Conservation (phyloP, 2,329 filamentous ascomycete species). For the Colletotrichum eremochloae region DNA sequence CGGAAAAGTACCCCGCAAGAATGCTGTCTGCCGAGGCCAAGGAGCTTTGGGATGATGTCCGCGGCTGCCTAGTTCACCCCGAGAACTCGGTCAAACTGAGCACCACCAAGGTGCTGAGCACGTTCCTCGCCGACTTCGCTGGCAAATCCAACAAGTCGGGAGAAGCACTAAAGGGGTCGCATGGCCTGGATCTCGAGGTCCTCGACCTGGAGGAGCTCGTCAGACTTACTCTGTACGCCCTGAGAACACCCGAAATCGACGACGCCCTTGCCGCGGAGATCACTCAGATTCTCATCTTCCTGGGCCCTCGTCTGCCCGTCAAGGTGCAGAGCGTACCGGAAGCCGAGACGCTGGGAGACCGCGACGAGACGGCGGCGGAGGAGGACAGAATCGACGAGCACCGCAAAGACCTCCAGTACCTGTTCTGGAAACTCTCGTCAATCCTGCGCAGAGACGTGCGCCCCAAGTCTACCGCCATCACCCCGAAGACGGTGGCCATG, state of each 20-base stretch:
- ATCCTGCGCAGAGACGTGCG: slow-evolving; percentile 82
- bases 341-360: slow-evolving; percentile 60
- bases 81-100: slow-evolving; percentile 82
- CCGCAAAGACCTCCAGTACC: slow-evolving; percentile 70
- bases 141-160: slow-evolving; percentile 66
- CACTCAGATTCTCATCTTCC: slow-evolving; percentile 85
- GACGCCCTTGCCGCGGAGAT: slow-evolving; percentile 84
- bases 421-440: slow-evolving; percentile 83
- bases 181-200: slow-evolving; percentile 76
- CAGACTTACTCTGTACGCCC: slow-evolving; percentile 61
- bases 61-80: slow-evolving; percentile 77
- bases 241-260: slow-evolving; percentile 75
- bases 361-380: slow-evolving; percentile 57
- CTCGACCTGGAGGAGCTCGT: slow-evolving; percentile 74
- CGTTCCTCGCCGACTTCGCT: slow-evolving; percentile 86
- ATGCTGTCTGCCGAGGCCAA: slow-evolving; percentile 72
- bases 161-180: slow-evolving; percentile 75
- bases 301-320: slow-evolving; percentile 70
- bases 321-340: slow-evolving; percentile 45
- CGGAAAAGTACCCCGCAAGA: slow-evolving; percentile 73
- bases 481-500: slow-evolving; percentile 82
- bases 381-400: slow-evolving; percentile 47
- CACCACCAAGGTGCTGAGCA: slow-evolving; percentile 78
- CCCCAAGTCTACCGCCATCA: slow-evolving; percentile 72
- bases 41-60: slow-evolving; percentile 78